Evolutionary conservation across 2,329 filamentous ascomycete genomes (phyloP).

Genomic region (Dichotomopilus funicola): DNA sequence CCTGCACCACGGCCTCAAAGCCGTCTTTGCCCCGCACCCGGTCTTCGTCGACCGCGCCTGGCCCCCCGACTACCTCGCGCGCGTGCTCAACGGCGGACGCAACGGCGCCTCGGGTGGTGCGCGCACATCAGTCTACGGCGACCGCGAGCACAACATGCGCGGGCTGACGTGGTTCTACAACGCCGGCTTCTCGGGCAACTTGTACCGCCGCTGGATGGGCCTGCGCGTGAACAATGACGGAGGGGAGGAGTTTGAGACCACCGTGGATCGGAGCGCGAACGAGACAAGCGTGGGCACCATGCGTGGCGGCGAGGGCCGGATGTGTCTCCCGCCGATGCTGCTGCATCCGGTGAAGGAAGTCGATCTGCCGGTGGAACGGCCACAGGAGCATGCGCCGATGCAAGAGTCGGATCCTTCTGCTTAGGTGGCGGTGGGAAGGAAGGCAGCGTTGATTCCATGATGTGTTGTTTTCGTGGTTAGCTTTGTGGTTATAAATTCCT

Average conservation of each 20-base stretch:
- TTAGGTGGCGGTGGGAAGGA: constrained; percentile 22
- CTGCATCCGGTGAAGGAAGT: constrained; percentile 82
- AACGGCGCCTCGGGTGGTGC: constrained; percentile 71
- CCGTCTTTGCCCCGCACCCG: constrained; percentile 83
- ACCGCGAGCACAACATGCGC: constrained; percentile 81
- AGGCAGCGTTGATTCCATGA: not conserved
- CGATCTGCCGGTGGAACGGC: constrained; percentile 55
- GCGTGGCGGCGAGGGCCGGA: constrained; percentile 68
- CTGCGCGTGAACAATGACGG: constrained; percentile 72
- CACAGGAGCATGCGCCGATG: constrained; percentile 40
- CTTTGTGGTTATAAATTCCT: not conserved
- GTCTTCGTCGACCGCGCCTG: constrained; percentile 82
- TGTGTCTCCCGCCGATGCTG: constrained; percentile 87
- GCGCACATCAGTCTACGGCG: constrained; percentile 67
- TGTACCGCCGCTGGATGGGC: constrained; percentile 84
- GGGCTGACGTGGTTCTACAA: constrained; percentile 92
- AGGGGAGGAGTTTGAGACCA: constrained; percentile 67
- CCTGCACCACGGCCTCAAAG: constrained; percentile 87
- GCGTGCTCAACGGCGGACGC: constrained; percentile 71
- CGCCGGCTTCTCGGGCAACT: constrained; percentile 68
- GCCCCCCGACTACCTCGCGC: constrained; percentile 71
- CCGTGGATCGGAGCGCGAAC: constrained; percentile 45
- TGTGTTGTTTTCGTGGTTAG: constrained; percentile 1
- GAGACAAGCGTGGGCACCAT: constrained; percentile 44
- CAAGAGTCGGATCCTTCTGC: constrained; percentile 46